Percentiles rank a stretch among this genome's conserved stretches.
Conservation (phyloP, 148 eudicot species). For the Arbutus unedo region DNA sequence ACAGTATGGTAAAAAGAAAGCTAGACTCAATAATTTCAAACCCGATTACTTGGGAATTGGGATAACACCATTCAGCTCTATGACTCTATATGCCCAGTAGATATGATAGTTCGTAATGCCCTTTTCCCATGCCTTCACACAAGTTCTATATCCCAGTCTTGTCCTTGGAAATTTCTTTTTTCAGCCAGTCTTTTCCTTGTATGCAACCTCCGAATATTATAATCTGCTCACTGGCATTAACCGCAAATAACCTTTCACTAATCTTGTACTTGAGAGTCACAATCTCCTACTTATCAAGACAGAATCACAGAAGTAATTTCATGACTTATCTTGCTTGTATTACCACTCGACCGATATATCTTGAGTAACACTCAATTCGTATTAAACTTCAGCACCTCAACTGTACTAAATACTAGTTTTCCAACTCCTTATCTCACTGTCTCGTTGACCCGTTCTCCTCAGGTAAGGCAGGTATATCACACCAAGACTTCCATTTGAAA, state of each 20-base stretch:
- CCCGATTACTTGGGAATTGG: background rate
- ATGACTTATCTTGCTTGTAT: background rate
- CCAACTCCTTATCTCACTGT: background rate
- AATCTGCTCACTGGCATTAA: background rate
- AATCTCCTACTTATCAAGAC: background rate
- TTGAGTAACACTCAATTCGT: background rate
- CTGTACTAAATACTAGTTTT: background rate
- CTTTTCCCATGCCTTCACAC: background rate
- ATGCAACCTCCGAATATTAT: background rate
- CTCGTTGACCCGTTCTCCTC: too few species aligned
- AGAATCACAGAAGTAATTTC: background rate
- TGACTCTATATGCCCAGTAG: background rate
- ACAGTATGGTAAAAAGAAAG: background rate
- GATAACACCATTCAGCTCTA: background rate
- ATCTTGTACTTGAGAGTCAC: background rate
- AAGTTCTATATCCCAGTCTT: background rate
- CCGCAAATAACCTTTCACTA: background rate
- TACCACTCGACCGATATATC: background rate
- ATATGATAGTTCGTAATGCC: background rate
- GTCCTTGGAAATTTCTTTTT: background rate
- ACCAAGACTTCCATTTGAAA: too few species aligned
- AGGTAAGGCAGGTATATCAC: too few species aligned
- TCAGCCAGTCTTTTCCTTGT: too few species aligned
- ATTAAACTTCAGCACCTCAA: background rate
- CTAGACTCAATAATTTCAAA: background rate